Percentiles rank a stretch among this genome's conserved stretches.
These are phyloP conservation scores for Nemania serpens DNA, from an alignment of 2,329 filamentous ascomycete species.

Conservation along the genomic window DNA sequence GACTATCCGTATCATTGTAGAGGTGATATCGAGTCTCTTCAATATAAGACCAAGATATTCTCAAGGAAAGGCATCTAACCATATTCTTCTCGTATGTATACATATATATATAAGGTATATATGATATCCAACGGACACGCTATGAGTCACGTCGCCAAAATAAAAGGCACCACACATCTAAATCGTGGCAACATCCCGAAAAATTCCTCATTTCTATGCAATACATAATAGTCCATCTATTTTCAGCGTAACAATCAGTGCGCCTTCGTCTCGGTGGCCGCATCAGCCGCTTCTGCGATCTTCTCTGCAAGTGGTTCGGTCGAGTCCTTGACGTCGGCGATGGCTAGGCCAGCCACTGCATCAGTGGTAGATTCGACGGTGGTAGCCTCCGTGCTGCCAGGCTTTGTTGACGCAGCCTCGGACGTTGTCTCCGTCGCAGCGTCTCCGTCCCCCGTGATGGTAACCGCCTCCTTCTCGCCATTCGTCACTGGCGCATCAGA, in stretches of 20 bases:
- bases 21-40: conserved; percentile 20
- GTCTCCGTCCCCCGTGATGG: conserved; percentile 10
- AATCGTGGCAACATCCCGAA: not conserved
- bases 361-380: conserved; percentile 19
- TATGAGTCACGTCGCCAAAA: not conserved
- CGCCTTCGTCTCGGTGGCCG: conserved; percentile 16
- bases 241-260: not conserved
- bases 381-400: conserved; percentile 3
- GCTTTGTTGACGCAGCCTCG: not conserved
- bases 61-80: not conserved
- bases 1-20: not conserved
- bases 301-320: conserved; percentile 21
- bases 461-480: conserved; percentile 20
- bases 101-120: not conserved
- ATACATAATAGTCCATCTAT: not conserved
- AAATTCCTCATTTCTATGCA: conserved; percentile 11
- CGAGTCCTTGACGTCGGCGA: conserved; percentile 13
- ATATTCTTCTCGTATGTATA: not conserved
- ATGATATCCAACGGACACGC: not conserved
- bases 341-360: conserved; percentile 22
- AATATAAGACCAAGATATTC: not conserved
- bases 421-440: conserved; percentile 13
- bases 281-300: conserved; percentile 10
- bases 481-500: conserved; percentile 3
- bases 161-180: not conserved